A percentile compares a stretch with the other conserved stretches of the same genome.
These are phyloP conservation scores for Tritrichomonas musculus DNA, from an alignment of 208 protist genomes.

Conservation along the genomic window DNA sequence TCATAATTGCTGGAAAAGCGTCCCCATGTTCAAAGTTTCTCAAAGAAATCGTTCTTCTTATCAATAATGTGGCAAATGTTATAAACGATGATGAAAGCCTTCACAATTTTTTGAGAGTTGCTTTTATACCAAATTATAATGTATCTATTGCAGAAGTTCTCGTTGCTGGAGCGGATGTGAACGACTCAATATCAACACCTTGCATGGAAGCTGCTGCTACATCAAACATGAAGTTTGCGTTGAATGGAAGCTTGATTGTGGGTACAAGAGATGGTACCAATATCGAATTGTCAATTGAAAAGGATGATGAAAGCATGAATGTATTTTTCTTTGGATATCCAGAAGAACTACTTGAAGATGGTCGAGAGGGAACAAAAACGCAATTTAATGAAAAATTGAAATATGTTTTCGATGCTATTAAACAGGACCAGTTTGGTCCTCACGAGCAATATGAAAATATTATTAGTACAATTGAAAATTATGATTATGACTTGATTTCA, in stretches of 20 bases:
- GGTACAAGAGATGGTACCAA: conserved; percentile 73
- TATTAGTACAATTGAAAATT: background rate
- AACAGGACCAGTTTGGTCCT: background rate
- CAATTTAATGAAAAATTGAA: background rate
- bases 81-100: conserved; percentile 63
- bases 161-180: conserved; percentile 68
- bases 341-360: conserved; percentile 48
- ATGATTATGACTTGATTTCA: background rate
- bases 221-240: conserved; percentile 71
- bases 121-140: conserved; percentile 73
- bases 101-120: conserved; percentile 59
- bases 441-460: background rate
- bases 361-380: background rate
- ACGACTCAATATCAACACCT: conserved; percentile 71
- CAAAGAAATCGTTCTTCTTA: conserved; percentile 72
- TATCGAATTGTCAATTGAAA: conserved; percentile 64
- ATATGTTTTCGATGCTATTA: background rate
- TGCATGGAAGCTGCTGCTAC: conserved; percentile 70
- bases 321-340: conserved; percentile 65
- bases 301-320: too few relatives aligned
- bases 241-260: conserved; percentile 70
- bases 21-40: conserved; percentile 67
- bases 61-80: conserved; percentile 63
- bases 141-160: conserved; percentile 69
- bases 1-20: conserved; percentile 70